Evolutionary conservation across 2,329 filamentous ascomycete genomes (phyloP).

Genomic region (Aureobasidium sp.): DNA sequence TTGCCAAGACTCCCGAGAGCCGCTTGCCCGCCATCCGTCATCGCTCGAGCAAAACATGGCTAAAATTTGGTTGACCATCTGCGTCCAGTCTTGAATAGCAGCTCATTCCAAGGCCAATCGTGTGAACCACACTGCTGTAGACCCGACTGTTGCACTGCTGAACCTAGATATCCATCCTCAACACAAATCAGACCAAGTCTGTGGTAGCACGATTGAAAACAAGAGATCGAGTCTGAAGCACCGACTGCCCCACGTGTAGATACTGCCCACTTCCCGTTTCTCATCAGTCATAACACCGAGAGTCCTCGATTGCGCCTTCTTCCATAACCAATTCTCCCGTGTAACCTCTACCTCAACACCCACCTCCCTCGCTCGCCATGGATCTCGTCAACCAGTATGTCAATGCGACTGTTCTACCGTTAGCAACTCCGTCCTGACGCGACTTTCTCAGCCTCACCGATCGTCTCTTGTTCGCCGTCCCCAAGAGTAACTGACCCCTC

Average conservation of each 20-base stretch:
- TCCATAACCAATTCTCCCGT: neutral
- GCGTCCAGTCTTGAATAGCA: neutral
- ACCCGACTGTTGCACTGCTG: neutral
- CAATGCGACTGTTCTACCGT: neutral
- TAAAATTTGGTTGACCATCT: constrained; percentile 5
- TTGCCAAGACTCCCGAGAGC: neutral
- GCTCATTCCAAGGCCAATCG: neutral
- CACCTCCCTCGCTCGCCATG: constrained; percentile 18
- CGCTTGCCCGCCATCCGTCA: neutral
- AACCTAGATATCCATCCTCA: neutral
- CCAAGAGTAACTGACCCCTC: constrained; percentile 66
- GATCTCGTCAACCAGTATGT: constrained; percentile 30
- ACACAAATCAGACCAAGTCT: neutral
- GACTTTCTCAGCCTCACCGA: constrained; percentile 64
- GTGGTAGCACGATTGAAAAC: neutral
- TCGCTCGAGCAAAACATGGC: neutral
- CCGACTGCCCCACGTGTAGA: constrained; percentile 9
- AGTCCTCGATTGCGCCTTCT: neutral
- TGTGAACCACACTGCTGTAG: neutral
- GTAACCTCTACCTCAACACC: neutral
- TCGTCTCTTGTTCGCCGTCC: constrained; percentile 90
- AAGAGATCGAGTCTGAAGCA: neutral
- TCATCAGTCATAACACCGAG: constrained; percentile 9
- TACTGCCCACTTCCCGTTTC: neutral
- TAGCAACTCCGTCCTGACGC: constrained; percentile 4